A percentile compares a stretch with the other conserved stretches of the same genome.
These are phyloP conservation scores for Saccharomyces hybrid DNA, from an alignment of 1,139 yeast species.

Conservation along the genomic window DNA sequence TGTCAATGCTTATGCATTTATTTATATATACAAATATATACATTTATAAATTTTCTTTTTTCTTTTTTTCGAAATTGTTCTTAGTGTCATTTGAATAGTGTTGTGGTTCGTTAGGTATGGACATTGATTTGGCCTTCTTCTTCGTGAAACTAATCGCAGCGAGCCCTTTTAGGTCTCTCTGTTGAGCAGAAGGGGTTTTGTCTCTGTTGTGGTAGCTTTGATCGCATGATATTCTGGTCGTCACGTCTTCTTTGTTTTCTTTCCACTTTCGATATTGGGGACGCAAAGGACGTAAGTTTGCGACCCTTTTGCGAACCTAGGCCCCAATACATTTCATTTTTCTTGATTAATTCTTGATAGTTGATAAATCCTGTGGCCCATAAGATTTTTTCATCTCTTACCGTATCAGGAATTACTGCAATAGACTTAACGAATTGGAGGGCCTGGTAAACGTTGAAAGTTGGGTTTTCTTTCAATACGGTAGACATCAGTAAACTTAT, in stretches of 20 bases:
- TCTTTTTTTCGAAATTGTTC: neutral
- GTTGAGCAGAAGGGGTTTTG: neutral
- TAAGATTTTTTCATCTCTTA: slow-evolving; percentile 19
- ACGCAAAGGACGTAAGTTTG: neutral
- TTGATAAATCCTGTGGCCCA: slow-evolving; percentile 24
- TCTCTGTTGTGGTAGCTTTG: neutral
- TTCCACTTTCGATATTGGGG: neutral
- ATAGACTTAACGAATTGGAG: slow-evolving; percentile 25
- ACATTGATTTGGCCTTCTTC: neutral
- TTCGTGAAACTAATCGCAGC: neutral
- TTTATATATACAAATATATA: neutral
- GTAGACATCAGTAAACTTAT: slow-evolving; percentile 23
- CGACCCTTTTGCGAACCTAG: slow-evolving; percentile 7
- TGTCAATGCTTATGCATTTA: neutral
- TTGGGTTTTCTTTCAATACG: slow-evolving; percentile 22
- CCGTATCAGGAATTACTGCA: slow-evolving; percentile 17
- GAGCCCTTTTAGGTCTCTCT: neutral
- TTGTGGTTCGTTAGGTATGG: neutral
- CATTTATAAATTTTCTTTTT: neutral
- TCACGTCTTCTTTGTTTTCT: neutral
- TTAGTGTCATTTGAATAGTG: neutral
- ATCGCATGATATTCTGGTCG: neutral
- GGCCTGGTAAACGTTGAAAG: slow-evolving; percentile 22
- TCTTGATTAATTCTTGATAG: slow-evolving; percentile 24
- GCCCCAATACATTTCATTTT: slow-evolving; percentile 18